A percentile compares a stretch with the other conserved stretches of the same genome.
Evolutionary conservation across 108 stramenopile species (phyloP).

Genomic region (Cyclotella baltica): DNA sequence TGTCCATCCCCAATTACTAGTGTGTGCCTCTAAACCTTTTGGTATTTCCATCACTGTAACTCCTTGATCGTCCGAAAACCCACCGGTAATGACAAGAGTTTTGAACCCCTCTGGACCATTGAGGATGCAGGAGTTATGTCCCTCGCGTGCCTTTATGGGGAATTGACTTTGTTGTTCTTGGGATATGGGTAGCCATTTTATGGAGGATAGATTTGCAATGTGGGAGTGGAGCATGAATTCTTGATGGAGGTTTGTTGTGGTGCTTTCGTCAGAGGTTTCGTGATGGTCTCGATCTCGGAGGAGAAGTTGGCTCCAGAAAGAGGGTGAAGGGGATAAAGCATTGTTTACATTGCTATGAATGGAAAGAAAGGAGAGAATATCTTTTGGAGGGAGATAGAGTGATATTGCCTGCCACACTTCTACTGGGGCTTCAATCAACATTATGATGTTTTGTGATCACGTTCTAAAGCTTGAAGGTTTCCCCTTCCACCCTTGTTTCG

Average conservation of each 20-base stretch:
- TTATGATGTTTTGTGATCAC: no score
- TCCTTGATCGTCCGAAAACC: background rate
- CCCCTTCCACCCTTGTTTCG: no score
- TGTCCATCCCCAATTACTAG: background rate
- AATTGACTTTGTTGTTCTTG: background rate
- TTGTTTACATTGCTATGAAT: conserved; percentile 30
- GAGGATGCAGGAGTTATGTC: background rate
- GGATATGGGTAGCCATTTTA: background rate
- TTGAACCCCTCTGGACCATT: background rate
- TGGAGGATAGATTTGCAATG: background rate
- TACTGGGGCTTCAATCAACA: background rate
- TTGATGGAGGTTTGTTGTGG: background rate
- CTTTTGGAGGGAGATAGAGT: conserved; percentile 33
- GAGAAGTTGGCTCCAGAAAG: conserved; percentile 49
- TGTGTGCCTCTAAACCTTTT: background rate
- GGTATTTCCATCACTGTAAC: background rate
- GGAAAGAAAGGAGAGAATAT: conserved; percentile 52
- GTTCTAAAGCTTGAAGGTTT: no score
- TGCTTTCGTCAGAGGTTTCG: background rate
- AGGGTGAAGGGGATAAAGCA: conserved; percentile 23
- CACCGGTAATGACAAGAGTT: background rate
- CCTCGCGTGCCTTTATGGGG: background rate
- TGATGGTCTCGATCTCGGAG: background rate
- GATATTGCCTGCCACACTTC: conserved; percentile 3
- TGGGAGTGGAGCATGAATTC: background rate